Conservation (phyloP, 2,329 filamentous ascomycete species). For the Penicillium sp. region DNA sequence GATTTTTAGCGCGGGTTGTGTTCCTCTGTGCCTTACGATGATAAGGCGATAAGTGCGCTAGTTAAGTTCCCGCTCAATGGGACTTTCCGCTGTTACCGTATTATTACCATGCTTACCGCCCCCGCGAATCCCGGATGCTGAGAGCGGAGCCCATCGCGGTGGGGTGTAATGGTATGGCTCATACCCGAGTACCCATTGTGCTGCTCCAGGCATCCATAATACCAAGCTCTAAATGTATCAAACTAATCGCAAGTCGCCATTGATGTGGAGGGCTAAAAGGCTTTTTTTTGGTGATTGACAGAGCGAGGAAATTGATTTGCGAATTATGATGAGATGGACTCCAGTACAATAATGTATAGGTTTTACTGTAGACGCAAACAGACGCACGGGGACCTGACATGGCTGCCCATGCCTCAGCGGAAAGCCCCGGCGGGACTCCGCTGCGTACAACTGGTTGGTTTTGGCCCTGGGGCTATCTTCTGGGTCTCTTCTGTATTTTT, state of each 20-base stretch:
- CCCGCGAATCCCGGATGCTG: background rate
- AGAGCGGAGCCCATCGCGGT: background rate
- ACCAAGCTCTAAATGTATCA: background rate
- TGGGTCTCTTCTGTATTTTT: background rate
- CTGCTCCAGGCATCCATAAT: background rate
- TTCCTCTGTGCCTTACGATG: background rate
- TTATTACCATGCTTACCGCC: background rate
- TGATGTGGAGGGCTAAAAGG: conserved; percentile 6
- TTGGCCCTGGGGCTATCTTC: background rate
- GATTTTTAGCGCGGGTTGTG: conserved; percentile 18
- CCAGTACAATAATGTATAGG: background rate
- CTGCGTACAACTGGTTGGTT: conserved; percentile 8
- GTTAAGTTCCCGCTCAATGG: background rate
- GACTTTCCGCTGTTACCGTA: conserved; percentile 13
- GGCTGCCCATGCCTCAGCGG: conserved; percentile 13
- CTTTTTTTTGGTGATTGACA: conserved; percentile 12
- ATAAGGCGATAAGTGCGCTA: background rate
- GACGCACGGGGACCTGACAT: background rate
- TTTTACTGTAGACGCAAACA: background rate
- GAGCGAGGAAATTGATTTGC: background rate
- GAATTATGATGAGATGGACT: background rate
- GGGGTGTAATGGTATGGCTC: background rate
- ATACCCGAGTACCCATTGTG: background rate
- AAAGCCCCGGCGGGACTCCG: conserved; percentile 23
- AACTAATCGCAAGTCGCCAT: background rate